phyloP scores from a whole-genome alignment of 2,329 filamentous ascomycete genomes.

The Rhynchosporium agropyri region DNA sequence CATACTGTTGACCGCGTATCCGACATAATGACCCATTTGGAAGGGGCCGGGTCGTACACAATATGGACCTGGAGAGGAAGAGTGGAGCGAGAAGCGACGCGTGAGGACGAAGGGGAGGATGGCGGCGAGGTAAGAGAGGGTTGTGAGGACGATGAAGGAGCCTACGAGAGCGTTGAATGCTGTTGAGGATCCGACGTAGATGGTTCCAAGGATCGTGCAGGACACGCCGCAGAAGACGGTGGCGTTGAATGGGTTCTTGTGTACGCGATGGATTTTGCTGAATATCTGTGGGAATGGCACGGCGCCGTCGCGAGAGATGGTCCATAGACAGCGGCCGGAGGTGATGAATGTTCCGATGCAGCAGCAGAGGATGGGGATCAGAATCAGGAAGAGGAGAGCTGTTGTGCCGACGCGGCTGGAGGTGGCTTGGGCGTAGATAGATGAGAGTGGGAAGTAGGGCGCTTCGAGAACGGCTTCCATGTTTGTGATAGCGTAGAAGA shows the following conservation, averaged over 20 bases:
- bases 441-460: constrained; percentile 63
- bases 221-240: constrained; percentile 53
- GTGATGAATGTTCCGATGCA: constrained; percentile 62
- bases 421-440: constrained; percentile 65
- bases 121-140: constrained; percentile 62
- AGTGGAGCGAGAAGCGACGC: constrained; percentile 38
- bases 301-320: constrained; percentile 59
- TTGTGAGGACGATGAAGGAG: constrained; percentile 57
- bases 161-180: constrained; percentile 70
- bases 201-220: constrained; percentile 60
- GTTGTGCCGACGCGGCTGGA: constrained; percentile 53
- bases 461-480: constrained; percentile 56
- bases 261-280: constrained; percentile 49
- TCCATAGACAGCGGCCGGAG: constrained; percentile 64
- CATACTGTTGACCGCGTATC: constrained; percentile 54
- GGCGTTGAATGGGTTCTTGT: constrained; percentile 57
- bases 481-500: constrained; percentile 60
- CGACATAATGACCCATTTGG: constrained; percentile 52
- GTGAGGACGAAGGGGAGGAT: constrained; percentile 61
- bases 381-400: constrained; percentile 55
- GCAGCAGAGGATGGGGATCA: constrained; percentile 55
- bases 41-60: constrained; percentile 60
- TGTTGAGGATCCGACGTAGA: constrained; percentile 67
- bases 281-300: constrained; percentile 55
- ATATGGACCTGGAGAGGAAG: constrained; percentile 20